A percentile compares a stretch with the other conserved stretches of the same genome.
Evolutionary conservation across 306 rosid species (phyloP).

Genomic region (Ormosia emarginata): DNA sequence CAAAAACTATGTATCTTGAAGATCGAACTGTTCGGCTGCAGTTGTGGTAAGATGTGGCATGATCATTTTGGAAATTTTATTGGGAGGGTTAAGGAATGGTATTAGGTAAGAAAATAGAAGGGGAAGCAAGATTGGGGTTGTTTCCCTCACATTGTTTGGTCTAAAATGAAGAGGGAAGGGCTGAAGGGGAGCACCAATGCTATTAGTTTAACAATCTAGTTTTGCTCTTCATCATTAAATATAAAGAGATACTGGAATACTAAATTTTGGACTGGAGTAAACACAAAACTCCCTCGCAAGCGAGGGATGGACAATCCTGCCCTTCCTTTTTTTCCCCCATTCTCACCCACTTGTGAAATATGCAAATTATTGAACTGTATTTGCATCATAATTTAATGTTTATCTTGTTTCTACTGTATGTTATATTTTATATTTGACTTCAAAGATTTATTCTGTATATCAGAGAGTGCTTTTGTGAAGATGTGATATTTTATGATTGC

Average conservation of each 20-base stretch:
- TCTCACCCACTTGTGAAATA: neutral
- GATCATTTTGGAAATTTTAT: conserved; percentile 1
- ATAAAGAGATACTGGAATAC: neutral
- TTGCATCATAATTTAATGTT: conserved; percentile 9
- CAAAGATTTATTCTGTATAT: neutral
- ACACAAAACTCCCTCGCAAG: neutral
- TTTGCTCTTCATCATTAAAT: neutral
- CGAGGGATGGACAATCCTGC: neutral
- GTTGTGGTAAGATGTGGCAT: conserved; percentile 48
- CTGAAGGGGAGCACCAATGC: neutral
- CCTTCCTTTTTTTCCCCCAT: neutral
- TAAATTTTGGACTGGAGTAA: neutral
- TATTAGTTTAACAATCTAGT: neutral
- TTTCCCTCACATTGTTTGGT: neutral
- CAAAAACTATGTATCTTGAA: conserved; percentile 67
- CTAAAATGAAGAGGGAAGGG: neutral
- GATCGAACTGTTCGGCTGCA: conserved; percentile 70
- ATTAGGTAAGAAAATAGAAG: neutral
- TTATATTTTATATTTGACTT: conserved; percentile 2
- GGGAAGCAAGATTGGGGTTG: neutral
- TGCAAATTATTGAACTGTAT: neutral
- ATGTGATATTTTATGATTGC: conserved; percentile 14
- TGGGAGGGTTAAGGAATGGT: neutral
- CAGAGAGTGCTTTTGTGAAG: neutral
- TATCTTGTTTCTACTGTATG: conserved; percentile 2